Evolutionary conservation across 345 rosid genomes (phyloP).

Genomic region (Mallotus nudiflorus): DNA sequence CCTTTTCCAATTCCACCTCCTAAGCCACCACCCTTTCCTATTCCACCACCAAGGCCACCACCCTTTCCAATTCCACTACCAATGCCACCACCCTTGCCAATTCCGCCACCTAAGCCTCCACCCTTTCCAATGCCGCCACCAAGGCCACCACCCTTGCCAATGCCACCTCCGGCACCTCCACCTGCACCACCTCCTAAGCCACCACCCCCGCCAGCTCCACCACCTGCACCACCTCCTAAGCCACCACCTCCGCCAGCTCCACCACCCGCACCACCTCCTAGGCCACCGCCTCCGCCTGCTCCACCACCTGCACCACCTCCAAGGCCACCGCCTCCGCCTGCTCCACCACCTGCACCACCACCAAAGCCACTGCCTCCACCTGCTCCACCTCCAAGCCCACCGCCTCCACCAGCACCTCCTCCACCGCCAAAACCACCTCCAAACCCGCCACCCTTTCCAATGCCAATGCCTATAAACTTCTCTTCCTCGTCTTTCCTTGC

Average conservation of each 20-base stretch:
- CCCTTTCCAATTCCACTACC: constrained; percentile 15
- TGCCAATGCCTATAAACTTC: constrained; percentile 15
- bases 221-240: constrained; percentile 21
- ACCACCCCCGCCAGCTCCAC: constrained; percentile 8
- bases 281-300: constrained; percentile 32
- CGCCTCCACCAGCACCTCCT: neutral
- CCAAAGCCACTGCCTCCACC: constrained; percentile 4
- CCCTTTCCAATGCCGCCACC: constrained; percentile 14
- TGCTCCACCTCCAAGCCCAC: constrained; percentile 2
- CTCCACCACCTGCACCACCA: constrained; percentile 8
- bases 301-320: too few relatives aligned
- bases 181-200: constrained; percentile 21
- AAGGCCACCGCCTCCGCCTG: constrained; percentile 13
- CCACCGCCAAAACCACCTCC: constrained; percentile 24
- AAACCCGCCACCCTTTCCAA: constrained; percentile 9
- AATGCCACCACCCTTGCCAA: neutral
- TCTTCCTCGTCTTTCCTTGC: constrained; percentile 20
- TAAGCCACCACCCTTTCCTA: constrained; percentile 15
- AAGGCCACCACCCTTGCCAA: constrained; percentile 24
- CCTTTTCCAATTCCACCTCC: constrained; percentile 20
- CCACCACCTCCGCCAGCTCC: constrained; percentile 27
- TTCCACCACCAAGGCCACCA: constrained; percentile 23
- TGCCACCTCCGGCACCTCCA: constrained; percentile 22
- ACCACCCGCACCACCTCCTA: constrained; percentile 24
- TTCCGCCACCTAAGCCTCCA: constrained; percentile 5